These are phyloP conservation scores for Podospora appendiculata DNA, from an alignment of 495 filamentous ascomycete genomes.

Conservation along the genomic window DNA sequence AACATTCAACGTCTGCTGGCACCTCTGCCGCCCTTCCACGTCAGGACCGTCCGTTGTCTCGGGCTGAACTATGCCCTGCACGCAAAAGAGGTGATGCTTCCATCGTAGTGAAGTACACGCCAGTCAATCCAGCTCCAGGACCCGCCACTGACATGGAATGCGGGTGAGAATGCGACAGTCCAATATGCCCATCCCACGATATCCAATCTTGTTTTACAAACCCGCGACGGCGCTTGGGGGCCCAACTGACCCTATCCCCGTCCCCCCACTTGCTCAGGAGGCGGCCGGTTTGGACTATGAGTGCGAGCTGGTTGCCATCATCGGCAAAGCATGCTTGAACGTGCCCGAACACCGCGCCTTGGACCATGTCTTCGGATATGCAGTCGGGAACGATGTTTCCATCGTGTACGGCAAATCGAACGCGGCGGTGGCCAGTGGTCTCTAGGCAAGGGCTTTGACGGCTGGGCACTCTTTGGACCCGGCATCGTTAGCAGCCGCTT, in stretches of 20 bases:
- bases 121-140: not conserved
- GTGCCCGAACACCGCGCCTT: conserved; percentile 60
- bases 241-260: conserved; percentile 61
- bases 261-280: conserved; percentile 49
- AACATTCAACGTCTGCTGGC: conserved; percentile 61
- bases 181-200: conserved; percentile 65
- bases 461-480: conserved; percentile 82
- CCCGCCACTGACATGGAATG: too few relatives aligned
- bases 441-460: conserved; percentile 79
- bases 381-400: conserved; percentile 79
- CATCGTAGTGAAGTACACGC: not conserved
- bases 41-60: conserved; percentile 69
- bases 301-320: conserved; percentile 72
- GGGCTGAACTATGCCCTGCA: conserved; percentile 79
- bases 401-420: conserved; percentile 77
- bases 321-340: conserved; percentile 63
- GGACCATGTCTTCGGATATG: conserved; percentile 71
- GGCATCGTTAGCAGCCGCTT: conserved; percentile 63
- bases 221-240: conserved; percentile 64
- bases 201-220: conserved; percentile 79
- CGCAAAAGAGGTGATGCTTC: conserved; percentile 53
- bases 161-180: conserved; percentile 28
- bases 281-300: conserved; percentile 71
- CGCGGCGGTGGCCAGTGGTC: conserved; percentile 76
- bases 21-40: conserved; percentile 59